Base-by-base conservation (phyloP, 371 early-diverging fungal species). In the Entomophthora muscae region DNA sequence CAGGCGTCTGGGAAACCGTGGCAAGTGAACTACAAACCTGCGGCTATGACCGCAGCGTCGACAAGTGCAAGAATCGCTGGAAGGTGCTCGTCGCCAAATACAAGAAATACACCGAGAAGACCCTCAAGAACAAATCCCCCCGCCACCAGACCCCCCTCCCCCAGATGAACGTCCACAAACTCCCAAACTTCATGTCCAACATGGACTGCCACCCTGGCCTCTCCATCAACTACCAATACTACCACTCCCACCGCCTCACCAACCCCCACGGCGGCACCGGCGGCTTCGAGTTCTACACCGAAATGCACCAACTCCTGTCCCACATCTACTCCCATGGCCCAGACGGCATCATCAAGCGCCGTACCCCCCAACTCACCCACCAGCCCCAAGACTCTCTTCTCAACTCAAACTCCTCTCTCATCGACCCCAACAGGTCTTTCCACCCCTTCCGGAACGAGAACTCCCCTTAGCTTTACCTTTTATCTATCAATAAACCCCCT, bases 51-150 rank as follows among this genome's bases (percentile, higher is more conserved):
- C 61, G 61, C 7, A 28, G 28, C 33, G 42, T 61, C 12, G 30
- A 28, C 17, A 61, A 61, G n/a, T 61, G 61, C 42, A 61, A 30
- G 42, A 61, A 61, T 24, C 31, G 61, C 23, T 61, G 61, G 61
- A 61, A 61, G 61, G 61, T 61, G 42, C 42, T 61, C 1, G 61
- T 61, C 17, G 30, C 61, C 33, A 61, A 61, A 24, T 61, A 61
- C 42, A 23, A 30, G 10, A 61, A 61, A 24, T 42, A 42, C 17
- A 42, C 42, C 42, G 42, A 42, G 42, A 42, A 42, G 42, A 42
- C 42, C 42, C 42, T 42, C 42, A 42, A 42, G 42, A 42, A 42
- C 17, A 42, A 42, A 17, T 42, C 42, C 42, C 42, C 42, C 5
- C 42, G 42, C 42, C 42, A 42, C 42, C 42, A 5, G 10, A 17